These are phyloP conservation scores for Colletotrichum karsti DNA, from an alignment of 2,329 filamentous ascomycete species.

Conservation along the genomic window DNA sequence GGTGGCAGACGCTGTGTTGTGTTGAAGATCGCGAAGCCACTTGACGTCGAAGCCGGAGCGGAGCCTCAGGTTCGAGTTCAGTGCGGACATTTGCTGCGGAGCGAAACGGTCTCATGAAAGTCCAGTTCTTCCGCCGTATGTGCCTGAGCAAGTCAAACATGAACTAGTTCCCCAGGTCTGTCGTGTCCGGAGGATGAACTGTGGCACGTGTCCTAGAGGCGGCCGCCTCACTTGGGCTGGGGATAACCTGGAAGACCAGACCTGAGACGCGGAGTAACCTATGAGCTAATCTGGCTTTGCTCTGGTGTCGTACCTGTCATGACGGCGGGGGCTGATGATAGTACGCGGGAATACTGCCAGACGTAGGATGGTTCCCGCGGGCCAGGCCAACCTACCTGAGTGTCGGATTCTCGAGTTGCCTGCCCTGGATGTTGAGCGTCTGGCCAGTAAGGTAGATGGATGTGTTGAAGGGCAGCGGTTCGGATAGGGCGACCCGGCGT, in stretches of 20 bases:
- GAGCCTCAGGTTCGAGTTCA: neutral
- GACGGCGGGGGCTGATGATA: conserved; percentile 18
- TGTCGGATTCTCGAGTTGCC: conserved; percentile 2
- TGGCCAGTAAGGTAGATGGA: neutral
- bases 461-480: neutral
- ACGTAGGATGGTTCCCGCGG: conserved; percentile 1
- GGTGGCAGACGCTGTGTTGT: neutral
- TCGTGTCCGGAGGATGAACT: neutral
- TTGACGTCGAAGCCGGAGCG: neutral
- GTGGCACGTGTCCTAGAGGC: conserved; percentile 17
- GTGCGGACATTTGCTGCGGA: conserved; percentile 12
- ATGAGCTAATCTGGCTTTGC: neutral
- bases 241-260: neutral
- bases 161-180: neutral
- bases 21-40: neutral
- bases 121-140: neutral
- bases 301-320: conserved; percentile 11
- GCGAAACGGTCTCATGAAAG: neutral
- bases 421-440: neutral
- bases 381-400: neutral
- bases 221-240: conserved; percentile 15
- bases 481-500: conserved; percentile 1
- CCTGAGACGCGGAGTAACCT: neutral
- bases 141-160: neutral
- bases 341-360: neutral